Evolutionary conservation across 257 asterid genomes (phyloP).

Genomic region (Fraxinus excelsior): DNA sequence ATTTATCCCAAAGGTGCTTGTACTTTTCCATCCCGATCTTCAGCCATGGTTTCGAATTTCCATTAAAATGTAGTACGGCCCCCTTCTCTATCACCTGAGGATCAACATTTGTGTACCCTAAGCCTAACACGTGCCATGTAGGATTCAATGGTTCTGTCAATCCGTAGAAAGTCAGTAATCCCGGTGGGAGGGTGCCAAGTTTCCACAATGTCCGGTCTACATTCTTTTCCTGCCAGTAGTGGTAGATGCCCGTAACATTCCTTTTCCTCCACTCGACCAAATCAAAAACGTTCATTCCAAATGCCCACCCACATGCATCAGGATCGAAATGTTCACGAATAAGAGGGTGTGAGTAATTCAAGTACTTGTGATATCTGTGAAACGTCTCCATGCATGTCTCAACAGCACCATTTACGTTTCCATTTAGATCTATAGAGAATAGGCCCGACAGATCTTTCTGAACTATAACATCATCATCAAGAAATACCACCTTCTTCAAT

Average conservation of each 20-base stretch:
- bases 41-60: slow-evolving; percentile 55
- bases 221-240: slow-evolving; percentile 56
- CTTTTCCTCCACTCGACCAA: slow-evolving; percentile 52
- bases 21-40: slow-evolving; percentile 54
- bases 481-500: slow-evolving; percentile 44
- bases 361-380: slow-evolving; percentile 50
- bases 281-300: slow-evolving; percentile 53
- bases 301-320: slow-evolving; percentile 65
- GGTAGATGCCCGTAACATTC: slow-evolving; percentile 51
- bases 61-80: slow-evolving; percentile 50
- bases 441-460: slow-evolving; percentile 48
- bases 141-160: slow-evolving; percentile 46
- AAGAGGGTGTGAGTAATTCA: slow-evolving; percentile 47
- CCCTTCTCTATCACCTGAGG: slow-evolving; percentile 44
- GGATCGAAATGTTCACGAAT: slow-evolving; percentile 50
- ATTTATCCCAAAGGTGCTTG: slow-evolving; percentile 48
- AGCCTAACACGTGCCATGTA: slow-evolving; percentile 52
- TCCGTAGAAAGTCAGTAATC: slow-evolving; percentile 50
- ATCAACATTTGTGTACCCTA: slow-evolving; percentile 51
- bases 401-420: slow-evolving; percentile 56
- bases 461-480: slow-evolving; percentile 52
- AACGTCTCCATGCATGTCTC: slow-evolving; percentile 57
- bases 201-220: slow-evolving; percentile 50
- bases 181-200: slow-evolving; percentile 57
- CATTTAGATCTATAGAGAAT: slow-evolving; percentile 43